A percentile compares a stretch with the other conserved stretches of the same genome.
These are phyloP conservation scores for Mesostigma viride DNA, from an alignment of 139 green algal genomes.

Conservation along the genomic window DNA sequence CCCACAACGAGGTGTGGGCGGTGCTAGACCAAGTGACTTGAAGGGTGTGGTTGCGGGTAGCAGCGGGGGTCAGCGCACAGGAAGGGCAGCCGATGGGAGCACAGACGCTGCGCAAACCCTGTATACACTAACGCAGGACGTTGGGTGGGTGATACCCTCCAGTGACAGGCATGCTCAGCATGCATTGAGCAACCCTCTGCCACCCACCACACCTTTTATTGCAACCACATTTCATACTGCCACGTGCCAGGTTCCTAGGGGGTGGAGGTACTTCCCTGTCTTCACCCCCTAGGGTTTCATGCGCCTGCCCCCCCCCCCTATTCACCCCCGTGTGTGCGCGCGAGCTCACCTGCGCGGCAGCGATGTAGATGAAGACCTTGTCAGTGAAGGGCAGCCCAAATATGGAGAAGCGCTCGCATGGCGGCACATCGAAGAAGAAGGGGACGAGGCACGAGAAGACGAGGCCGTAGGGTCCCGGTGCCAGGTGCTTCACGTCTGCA, in stretches of 20 bases:
- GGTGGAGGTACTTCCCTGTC: background rate
- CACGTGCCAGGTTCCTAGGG: background rate
- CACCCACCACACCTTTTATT: too few species aligned
- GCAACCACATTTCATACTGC: background rate
- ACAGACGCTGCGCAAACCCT: too few species aligned
- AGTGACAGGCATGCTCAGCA: slow-evolving; percentile 6
- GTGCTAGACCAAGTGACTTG: too few species aligned
- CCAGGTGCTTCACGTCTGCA: background rate
- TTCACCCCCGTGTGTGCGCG: background rate
- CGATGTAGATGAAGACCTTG: slow-evolving; percentile 34
- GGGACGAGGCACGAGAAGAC: slow-evolving; percentile 33
- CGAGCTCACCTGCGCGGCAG: slow-evolving; percentile 22
- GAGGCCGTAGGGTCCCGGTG: slow-evolving; percentile 25
- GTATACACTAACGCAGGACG: too few species aligned
- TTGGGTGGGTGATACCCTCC: too few species aligned
- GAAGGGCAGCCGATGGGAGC: too few species aligned
- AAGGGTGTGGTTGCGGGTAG: too few species aligned
- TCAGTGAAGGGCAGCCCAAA: slow-evolving; percentile 25
- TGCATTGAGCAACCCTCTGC: too few species aligned
- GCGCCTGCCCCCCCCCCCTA: background rate
- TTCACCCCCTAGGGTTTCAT: background rate
- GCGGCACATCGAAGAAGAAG: slow-evolving; percentile 31
- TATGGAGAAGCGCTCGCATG: slow-evolving; percentile 26
- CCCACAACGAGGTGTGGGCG: too few species aligned
- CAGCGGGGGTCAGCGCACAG: too few species aligned